Conservation (phyloP, 305 asterid species). For the Fraxinus latifolia region DNA sequence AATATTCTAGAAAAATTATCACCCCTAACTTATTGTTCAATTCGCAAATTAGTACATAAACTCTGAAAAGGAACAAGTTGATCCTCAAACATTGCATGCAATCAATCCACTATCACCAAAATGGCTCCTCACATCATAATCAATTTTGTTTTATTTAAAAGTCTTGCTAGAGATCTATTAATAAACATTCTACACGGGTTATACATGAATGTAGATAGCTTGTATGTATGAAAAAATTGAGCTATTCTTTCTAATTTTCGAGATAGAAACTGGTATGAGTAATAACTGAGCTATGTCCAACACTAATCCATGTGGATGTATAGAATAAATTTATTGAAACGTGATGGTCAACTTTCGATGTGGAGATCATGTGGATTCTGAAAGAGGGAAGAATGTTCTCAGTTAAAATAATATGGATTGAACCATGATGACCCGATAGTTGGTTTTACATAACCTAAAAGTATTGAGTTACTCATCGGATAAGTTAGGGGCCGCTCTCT, state of each 20-base stretch:
- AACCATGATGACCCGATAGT: too few species aligned
- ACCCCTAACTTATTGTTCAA: background rate
- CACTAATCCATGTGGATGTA: background rate
- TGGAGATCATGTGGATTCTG: background rate
- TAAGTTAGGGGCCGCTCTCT: too few species aligned
- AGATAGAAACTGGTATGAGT: background rate
- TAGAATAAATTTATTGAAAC: background rate
- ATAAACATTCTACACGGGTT: too few species aligned
- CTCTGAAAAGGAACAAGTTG: background rate
- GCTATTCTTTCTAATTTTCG: background rate
- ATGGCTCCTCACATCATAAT: background rate
- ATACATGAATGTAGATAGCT: background rate
- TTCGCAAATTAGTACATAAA: background rate
- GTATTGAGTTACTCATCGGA: background rate
- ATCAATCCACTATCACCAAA: background rate
- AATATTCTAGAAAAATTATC: background rate
- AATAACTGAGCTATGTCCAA: background rate
- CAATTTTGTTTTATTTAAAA: too few species aligned
- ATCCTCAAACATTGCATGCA: background rate
- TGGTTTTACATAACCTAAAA: background rate
- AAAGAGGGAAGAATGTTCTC: background rate
- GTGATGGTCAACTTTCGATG: background rate
- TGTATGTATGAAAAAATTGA: background rate
- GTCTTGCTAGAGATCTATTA: too few species aligned
- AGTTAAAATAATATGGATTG: too few species aligned